Evolutionary conservation across 78 protist genomes (phyloP).

Genomic region (Dictyostelium purpureum): DNA sequence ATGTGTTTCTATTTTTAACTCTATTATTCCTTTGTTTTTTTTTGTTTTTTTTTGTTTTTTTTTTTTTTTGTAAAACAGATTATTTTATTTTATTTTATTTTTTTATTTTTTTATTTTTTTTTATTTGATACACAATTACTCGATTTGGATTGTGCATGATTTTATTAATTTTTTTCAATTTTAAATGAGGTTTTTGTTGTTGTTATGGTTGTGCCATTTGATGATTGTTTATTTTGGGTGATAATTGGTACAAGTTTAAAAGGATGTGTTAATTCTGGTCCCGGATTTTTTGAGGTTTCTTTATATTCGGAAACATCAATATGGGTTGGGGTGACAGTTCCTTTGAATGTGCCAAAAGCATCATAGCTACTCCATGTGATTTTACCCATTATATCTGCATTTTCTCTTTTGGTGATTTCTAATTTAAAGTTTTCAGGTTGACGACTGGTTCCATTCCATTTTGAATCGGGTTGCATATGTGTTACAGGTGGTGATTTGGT

Average conservation of each 20-base stretch:
- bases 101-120: not conserved
- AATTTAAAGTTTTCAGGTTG: conserved; percentile 29
- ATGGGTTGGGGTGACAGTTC: not conserved
- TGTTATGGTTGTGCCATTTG: too few relatives aligned
- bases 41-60: too few relatives aligned
- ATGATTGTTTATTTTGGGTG: not conserved
- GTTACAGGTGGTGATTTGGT: conserved; percentile 63
- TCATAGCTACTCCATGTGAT: not conserved
- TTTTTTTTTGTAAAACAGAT: not conserved
- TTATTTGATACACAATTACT: not conserved
- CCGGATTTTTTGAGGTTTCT: conserved; percentile 1
- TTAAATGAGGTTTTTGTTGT: too few relatives aligned
- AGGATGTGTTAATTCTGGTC: conserved; percentile 8
- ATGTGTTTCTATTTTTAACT: too few relatives aligned
- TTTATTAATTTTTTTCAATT: too few relatives aligned
- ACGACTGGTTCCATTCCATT: conserved; percentile 37
- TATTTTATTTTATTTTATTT: not conserved
- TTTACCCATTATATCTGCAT: not conserved
- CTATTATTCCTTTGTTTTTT: too few relatives aligned
- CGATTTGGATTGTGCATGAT: too few relatives aligned
- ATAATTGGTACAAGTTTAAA: not conserved
- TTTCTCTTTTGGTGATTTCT: not conserved
- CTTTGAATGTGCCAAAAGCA: not conserved
- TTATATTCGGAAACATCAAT: not conserved
- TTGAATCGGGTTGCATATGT: not conserved